These are phyloP conservation scores for Epichloe baconii DNA, from an alignment of 2,329 filamentous ascomycete genomes.

Conservation along the genomic window DNA sequence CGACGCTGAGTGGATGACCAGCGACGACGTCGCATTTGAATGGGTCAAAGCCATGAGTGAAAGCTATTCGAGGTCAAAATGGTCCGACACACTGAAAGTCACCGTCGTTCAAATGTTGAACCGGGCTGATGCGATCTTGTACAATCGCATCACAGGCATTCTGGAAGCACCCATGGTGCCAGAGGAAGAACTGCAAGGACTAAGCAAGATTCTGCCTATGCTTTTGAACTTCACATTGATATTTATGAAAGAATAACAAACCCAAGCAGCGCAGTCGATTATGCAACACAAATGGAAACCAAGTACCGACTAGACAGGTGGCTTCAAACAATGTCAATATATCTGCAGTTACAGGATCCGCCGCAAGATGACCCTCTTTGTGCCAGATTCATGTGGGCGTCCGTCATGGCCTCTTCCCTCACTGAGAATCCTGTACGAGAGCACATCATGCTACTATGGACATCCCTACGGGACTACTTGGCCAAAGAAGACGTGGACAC, in stretches of 20 bases:
- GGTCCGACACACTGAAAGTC: slow-evolving; percentile 44
- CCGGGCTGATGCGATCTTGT: slow-evolving; percentile 38
- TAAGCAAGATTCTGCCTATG: slow-evolving; percentile 40
- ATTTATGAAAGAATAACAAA: slow-evolving; percentile 46
- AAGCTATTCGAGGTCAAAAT: slow-evolving; percentile 41
- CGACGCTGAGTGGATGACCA: slow-evolving; percentile 32
- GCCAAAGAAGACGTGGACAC: slow-evolving; percentile 25
- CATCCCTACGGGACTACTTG: slow-evolving; percentile 41
- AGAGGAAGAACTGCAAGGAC: slow-evolving; percentile 15
- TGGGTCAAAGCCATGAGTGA: slow-evolving; percentile 39
- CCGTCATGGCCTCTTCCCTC: slow-evolving; percentile 39
- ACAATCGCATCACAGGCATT: slow-evolving; percentile 31
- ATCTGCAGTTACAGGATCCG: slow-evolving; percentile 24
- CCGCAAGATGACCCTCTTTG: slow-evolving; percentile 26
- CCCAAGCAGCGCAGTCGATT: slow-evolving; percentile 40
- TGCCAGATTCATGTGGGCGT: slow-evolving; percentile 45
- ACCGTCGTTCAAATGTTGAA: slow-evolving; percentile 44
- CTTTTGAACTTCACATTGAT: slow-evolving; percentile 48
- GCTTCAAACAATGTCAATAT: slow-evolving; percentile 35
- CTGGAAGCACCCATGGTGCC: slow-evolving; percentile 19
- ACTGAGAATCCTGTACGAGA: slow-evolving; percentile 40
- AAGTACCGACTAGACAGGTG: slow-evolving; percentile 37
- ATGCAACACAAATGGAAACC: slow-evolving; percentile 33
- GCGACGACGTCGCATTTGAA: slow-evolving; percentile 44
- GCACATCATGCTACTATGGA: slow-evolving; percentile 45